These are phyloP conservation scores for Neoboletus brunneissimus DNA, from an alignment of 768 basidiomycete genomes.

Conservation along the genomic window DNA sequence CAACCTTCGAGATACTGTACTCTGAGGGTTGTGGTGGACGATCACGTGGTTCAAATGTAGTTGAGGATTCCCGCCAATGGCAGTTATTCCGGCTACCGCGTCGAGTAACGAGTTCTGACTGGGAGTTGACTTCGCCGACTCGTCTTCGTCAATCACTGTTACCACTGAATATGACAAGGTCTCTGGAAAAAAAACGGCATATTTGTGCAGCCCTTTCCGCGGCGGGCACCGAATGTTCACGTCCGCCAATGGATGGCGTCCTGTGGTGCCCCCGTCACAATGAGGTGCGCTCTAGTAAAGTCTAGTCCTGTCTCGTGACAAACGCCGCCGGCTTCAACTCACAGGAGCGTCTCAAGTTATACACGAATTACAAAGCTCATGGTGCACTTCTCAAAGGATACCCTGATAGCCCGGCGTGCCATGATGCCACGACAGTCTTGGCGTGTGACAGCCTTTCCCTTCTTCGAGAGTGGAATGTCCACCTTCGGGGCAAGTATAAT, in stretches of 20 bases:
- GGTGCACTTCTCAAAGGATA: constrained; percentile 32
- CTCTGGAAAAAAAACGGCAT: constrained; percentile 8
- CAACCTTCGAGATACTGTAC: too few species aligned
- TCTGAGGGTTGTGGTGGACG: not conserved
- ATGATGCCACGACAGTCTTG: constrained; percentile 23
- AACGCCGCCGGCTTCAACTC: not conserved
- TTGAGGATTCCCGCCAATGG: not conserved
- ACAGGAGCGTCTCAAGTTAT: constrained; percentile 37
- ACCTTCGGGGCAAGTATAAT: constrained; percentile 33
- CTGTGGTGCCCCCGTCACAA: constrained; percentile 34
- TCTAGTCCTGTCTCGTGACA: not conserved
- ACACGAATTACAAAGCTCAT: constrained; percentile 36
- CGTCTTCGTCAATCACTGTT: not conserved
- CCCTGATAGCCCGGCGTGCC: constrained; percentile 27
- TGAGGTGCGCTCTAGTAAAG: constrained; percentile 18
- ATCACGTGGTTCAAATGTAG: not conserved
- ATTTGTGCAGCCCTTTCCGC: constrained; percentile 19
- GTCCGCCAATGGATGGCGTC: constrained; percentile 6
- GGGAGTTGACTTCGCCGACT: not conserved
- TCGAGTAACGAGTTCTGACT: not conserved
- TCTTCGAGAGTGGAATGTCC: constrained; percentile 34
- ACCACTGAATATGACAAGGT: constrained; percentile 1
- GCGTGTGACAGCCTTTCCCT: constrained; percentile 31
- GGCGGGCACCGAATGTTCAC: constrained; percentile 13
- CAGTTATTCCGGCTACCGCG: not conserved